Base-by-base conservation (phyloP, 148 eudicot genomes). In the Linanthus parryae region DNA sequence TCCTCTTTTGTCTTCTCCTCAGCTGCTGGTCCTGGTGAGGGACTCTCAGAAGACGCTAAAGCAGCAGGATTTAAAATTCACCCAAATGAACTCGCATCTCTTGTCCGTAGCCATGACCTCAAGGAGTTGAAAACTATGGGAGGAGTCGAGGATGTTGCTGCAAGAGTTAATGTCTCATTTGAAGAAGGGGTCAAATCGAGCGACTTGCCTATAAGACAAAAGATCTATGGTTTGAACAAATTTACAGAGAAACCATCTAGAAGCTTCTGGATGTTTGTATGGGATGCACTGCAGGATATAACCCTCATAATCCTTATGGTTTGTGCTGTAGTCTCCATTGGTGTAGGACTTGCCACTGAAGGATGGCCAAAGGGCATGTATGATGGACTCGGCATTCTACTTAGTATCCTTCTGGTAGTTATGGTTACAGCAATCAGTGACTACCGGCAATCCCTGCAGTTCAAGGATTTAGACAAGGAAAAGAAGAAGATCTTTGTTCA, bases 281-380 rank as follows among this genome's bases (percentile, higher is more conserved):
- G 97, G 97, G 97, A 91, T 16, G 97, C 94, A 49, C 63, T 82
- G 4, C 99, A 92, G 7, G 99, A 92, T 66, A 72, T 84, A 22
- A 92, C 99, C 25, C 69, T 92, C 13, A 77, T 92, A 31, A 87
- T 92, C 41, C 80, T 92, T 49, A 82, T 84, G 62, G 78, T 82
- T 53, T 92, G 99, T 72, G 99, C 96, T 33, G 90, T 87, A 44
- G 83, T 84, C 41, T 92, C 99, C 34, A 67, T 92, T 26, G 83
- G 76, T 7, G 96, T 92, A 10, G 99, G 99, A 43, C 64, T 84
- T 38, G 76, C 79, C 49, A 83, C 89, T 41, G 95, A 86, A 71
- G 97, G 97, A 31, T 75, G 72, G 57, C 97, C 97, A 26, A 80
- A 76, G 68, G 99, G 99, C 21, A 65, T 70, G 62, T 88, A 87